phyloP scores from a whole-genome alignment of 192 early-diverging fungal genomes.

The Mortierella alpina region DNA sequence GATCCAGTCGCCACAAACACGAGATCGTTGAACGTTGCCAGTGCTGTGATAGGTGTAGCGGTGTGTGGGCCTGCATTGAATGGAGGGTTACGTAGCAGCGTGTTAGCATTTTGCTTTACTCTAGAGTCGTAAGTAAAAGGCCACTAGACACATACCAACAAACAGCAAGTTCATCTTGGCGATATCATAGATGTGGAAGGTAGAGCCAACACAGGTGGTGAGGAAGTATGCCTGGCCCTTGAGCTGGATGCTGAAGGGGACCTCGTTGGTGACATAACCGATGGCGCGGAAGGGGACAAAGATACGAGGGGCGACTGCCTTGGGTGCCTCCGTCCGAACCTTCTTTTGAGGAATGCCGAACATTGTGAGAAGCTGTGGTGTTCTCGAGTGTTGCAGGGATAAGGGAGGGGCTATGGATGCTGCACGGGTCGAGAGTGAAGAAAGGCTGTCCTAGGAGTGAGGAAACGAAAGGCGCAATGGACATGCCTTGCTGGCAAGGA shows the following conservation, averaged over 20 bases:
- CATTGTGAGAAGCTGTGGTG: conserved; percentile 10
- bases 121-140: neutral
- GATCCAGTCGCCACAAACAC: conserved; percentile 82
- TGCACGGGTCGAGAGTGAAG: no score
- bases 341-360: conserved; percentile 52
- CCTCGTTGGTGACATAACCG: conserved; percentile 87
- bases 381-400: no score
- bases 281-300: conserved; percentile 92
- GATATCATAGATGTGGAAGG: conserved; percentile 92
- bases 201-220: conserved; percentile 88
- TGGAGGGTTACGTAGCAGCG: neutral
- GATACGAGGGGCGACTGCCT: conserved; percentile 61
- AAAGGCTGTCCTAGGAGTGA: no score
- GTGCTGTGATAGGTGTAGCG: conserved; percentile 72
- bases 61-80: conserved; percentile 65
- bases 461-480: no score
- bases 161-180: conserved; percentile 84
- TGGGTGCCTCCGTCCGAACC: conserved; percentile 45
- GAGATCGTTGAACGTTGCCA: conserved; percentile 74
- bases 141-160: conserved; percentile 61
- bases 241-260: conserved; percentile 83
- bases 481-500: no score
- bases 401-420: no score
- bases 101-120: conserved; percentile 2
- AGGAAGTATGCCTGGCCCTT: conserved; percentile 81